Conservation (phyloP, 305 asterid species). For the Nicotiana rustica region DNA sequence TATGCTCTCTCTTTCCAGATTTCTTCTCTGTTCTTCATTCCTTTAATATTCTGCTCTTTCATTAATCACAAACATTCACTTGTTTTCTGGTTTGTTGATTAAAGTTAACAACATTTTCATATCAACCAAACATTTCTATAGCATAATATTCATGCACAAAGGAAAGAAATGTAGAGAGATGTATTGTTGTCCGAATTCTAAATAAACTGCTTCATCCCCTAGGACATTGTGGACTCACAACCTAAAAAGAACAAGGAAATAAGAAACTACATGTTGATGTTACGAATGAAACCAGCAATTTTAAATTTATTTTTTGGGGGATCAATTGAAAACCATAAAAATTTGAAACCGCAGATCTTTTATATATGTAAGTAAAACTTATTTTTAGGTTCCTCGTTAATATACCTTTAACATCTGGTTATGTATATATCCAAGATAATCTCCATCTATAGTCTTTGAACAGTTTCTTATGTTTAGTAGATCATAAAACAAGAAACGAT, state of each 20-base stretch:
- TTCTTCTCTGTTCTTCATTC: too few relatives aligned
- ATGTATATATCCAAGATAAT: not conserved
- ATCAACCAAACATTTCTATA: too few relatives aligned
- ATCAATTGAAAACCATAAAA: not conserved
- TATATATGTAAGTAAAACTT: not conserved
- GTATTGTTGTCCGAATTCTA: not conserved
- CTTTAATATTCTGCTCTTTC: too few relatives aligned
- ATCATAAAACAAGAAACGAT: not conserved
- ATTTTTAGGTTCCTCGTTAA: not conserved
- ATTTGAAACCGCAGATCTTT: not conserved
- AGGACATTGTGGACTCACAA: constrained; percentile 97
- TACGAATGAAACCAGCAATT: not conserved
- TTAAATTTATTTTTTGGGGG: not conserved
- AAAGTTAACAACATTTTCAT: too few relatives aligned
- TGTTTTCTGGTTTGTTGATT: too few relatives aligned
- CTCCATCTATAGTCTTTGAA: not conserved
- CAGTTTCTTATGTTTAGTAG: not conserved
- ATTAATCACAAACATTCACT: too few relatives aligned
- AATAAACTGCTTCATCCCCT: constrained; percentile 39
- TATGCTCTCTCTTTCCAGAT: too few relatives aligned
- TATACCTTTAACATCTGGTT: not conserved
- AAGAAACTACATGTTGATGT: not conserved
- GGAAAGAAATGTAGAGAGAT: too few relatives aligned
- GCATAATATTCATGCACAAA: too few relatives aligned
- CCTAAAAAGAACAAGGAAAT: constrained; percentile 47